Base-by-base conservation (phyloP, 306 rosid species). In the Cucumis melo region DNA sequence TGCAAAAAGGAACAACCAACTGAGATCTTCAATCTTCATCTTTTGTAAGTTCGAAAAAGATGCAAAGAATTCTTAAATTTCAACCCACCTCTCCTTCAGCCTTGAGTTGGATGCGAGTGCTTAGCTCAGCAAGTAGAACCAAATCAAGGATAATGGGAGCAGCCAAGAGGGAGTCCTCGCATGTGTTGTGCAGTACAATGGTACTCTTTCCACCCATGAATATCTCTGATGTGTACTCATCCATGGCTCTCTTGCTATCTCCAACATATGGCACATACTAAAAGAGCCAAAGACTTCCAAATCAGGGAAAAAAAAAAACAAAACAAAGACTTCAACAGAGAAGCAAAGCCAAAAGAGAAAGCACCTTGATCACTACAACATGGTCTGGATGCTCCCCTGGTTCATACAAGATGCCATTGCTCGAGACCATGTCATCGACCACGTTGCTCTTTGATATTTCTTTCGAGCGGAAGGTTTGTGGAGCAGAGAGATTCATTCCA, bases 371-470 rank as follows among this genome's bases (percentile, higher is more conserved):
- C 79, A 94, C 99, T 44, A 94, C 97, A 6, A 94, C 96, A 75
- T 94, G 99, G 81, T 94, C 99, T 2, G 97, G 99, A 85, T 94
- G 99, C 81, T 94, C 99, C 36, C 97, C 99, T 5, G 99, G 91
- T 79, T 76, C 95, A 61, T 75, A 94, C 48, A 94, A 94, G 78
- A 94, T 92, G 65, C 87, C 95, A 78, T 94, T 94, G 90, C 99
- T 94, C 54, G 93, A 88, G 32, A 94, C 99, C 97, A 94, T 94
- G 82, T 94, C 99, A 36, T 94, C 99, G 66, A 94, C 99, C 60
- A 94, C 99, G 19, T 94, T 94, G 85, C 99, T 94, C 85, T 92
- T 94, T 27, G 99, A 94, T 76, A 94, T 94, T 84, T 94, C 99
- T 80, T 94, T 94, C 36, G 99, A 94, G 23, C 99, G 89, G 89